phyloP scores from a whole-genome alignment of 768 basidiomycete genomes.

The Cystobasidium tubakii region DNA sequence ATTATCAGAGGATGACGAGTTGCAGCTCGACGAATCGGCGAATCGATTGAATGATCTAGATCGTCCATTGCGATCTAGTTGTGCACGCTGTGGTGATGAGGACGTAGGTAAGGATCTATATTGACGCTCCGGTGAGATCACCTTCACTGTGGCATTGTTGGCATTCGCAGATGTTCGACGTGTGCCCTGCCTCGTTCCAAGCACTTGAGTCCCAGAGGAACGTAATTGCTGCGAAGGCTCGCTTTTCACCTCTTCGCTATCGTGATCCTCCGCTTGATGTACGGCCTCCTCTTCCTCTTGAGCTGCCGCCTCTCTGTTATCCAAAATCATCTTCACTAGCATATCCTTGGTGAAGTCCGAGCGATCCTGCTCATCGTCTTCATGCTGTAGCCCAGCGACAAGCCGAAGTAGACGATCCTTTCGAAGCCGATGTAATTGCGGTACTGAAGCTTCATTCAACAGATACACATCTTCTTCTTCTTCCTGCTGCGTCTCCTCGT shows the following conservation, averaged over 20 bases:
- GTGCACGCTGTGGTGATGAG: not conserved
- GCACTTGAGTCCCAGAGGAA: not conserved
- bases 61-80: not conserved
- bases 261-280: not conserved
- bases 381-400: not conserved
- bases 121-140: not conserved
- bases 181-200: not conserved
- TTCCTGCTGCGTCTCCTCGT: conserved; percentile 1
- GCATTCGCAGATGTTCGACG: not conserved
- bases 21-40: not conserved
- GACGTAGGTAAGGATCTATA: not conserved
- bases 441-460: conserved; percentile 3
- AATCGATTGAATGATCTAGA: conserved; percentile 1
- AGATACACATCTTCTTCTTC: conserved; percentile 10
- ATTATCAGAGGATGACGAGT: not conserved
- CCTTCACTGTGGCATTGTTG: not conserved
- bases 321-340: conserved; percentile 30
- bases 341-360: conserved; percentile 31
- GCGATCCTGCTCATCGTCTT: conserved; percentile 15
- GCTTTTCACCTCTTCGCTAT: not conserved
- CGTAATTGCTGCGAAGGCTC: not conserved
- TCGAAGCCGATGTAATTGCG: conserved; percentile 26
- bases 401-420: conserved; percentile 32
- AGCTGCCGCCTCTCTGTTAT: not conserved
- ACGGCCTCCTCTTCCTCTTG: conserved; percentile 15